A percentile compares a stretch with the other conserved stretches of the same genome.
phyloP scores from a whole-genome alignment of 306 rosid genomes.

The Pueraria montana region DNA sequence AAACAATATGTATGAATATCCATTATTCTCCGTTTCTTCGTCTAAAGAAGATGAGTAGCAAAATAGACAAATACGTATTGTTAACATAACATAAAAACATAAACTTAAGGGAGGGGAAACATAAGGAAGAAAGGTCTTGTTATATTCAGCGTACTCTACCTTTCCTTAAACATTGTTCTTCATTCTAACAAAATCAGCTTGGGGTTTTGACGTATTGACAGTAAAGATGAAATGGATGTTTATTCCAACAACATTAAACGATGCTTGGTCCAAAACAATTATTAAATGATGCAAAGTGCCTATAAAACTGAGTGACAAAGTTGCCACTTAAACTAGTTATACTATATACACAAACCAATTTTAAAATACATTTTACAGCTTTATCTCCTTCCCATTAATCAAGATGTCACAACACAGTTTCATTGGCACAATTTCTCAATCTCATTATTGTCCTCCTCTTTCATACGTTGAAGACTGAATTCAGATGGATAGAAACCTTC shows the following conservation, averaged over 20 bases:
- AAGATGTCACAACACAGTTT: no score
- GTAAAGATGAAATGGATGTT: background rate
- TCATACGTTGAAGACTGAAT: no score
- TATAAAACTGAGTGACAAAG: no score
- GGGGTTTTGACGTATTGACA: background rate
- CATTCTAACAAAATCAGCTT: background rate
- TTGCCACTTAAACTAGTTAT: no score
- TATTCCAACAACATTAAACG: background rate
- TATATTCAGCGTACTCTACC: background rate
- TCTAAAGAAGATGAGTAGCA: background rate
- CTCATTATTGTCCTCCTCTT: no score
- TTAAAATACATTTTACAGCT: no score
- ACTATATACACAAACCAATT: no score
- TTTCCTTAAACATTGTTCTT: conserved; percentile 4
- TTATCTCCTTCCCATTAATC: no score
- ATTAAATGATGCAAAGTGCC: no score
- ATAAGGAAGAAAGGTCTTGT: background rate
- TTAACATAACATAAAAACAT: background rate
- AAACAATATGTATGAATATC: background rate
- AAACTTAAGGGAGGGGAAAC: background rate
- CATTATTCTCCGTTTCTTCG: background rate
- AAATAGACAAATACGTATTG: background rate
- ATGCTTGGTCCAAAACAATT: no score
- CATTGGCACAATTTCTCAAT: no score
- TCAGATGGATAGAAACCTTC: no score